These are phyloP conservation scores for Dioszegia hungarica DNA, from an alignment of 768 basidiomycete species.

Conservation along the genomic window DNA sequence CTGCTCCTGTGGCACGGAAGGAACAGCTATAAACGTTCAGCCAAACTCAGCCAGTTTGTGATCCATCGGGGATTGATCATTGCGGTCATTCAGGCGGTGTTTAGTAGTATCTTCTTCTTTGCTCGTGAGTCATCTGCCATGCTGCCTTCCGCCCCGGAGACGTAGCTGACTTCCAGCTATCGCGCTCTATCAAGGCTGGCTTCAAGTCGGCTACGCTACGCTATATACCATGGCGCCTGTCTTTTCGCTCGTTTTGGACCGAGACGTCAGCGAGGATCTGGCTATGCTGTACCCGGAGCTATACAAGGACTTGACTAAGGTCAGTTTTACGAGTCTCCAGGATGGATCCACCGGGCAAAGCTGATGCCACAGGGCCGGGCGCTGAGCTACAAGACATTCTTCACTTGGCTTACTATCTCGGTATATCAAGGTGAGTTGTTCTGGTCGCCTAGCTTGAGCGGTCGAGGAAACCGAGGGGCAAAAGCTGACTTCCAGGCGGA, in stretches of 20 bases:
- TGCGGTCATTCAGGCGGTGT: slow-evolving; percentile 95
- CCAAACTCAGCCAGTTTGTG: slow-evolving; percentile 96
- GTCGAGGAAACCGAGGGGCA: neutral
- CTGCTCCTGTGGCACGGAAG: slow-evolving; percentile 97
- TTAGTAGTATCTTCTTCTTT: slow-evolving; percentile 61
- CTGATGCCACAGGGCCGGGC: slow-evolving; percentile 67
- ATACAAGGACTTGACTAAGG: slow-evolving; percentile 97
- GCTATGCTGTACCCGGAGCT: slow-evolving; percentile 93
- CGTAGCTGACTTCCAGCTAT: slow-evolving; percentile 60
- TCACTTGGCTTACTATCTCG: slow-evolving; percentile 95
- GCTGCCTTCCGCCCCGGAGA: too few species aligned
- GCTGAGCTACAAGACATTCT: slow-evolving; percentile 95
- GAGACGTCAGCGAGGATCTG: slow-evolving; percentile 91
- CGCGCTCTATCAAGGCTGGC: slow-evolving; percentile 94
- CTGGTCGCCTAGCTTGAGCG: too few species aligned
- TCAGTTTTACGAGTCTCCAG: slow-evolving; percentile 38
- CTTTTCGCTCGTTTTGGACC: slow-evolving; percentile 91
- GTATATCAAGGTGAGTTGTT: slow-evolving; percentile 84
- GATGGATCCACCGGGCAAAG: slow-evolving; percentile 1
- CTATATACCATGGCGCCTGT: slow-evolving; percentile 98
- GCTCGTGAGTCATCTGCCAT: slow-evolving; percentile 44
- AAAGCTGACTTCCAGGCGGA: slow-evolving; percentile 59
- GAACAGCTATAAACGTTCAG: slow-evolving; percentile 95
- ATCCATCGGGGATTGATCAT: slow-evolving; percentile 97
- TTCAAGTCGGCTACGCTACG: slow-evolving; percentile 94